Evolutionary conservation across 2,329 filamentous ascomycete genomes (phyloP).

Genomic region (Neofusicoccum laricinum): DNA sequence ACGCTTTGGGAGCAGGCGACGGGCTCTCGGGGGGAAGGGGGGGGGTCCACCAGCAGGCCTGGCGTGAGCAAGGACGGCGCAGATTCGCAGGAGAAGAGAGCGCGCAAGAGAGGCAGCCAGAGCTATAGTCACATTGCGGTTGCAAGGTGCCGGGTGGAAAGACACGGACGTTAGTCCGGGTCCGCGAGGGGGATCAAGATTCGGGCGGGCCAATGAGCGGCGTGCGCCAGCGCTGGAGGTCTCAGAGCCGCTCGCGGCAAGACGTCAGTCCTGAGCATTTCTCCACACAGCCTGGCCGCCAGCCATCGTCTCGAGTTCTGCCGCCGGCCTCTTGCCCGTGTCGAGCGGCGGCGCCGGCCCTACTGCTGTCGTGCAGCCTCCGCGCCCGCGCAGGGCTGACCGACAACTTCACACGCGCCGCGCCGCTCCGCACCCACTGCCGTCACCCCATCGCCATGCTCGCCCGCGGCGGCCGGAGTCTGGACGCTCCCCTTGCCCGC

Average conservation of each 20-base stretch:
- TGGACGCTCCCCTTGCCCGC: not conserved
- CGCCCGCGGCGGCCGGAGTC: not conserved
- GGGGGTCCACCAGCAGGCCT: not conserved
- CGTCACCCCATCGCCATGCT: not conserved
- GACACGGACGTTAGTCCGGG: not conserved
- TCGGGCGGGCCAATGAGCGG: not conserved
- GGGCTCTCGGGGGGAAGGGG: not conserved
- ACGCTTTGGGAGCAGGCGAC: not conserved
- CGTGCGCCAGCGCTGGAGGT: not conserved
- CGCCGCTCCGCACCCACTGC: not conserved
- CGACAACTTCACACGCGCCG: not conserved
- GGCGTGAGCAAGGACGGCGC: not conserved
- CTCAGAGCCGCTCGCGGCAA: constrained; percentile 1
- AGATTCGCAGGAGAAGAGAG: not conserved
- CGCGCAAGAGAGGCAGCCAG: not conserved
- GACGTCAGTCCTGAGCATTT: not conserved
- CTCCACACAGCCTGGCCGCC: constrained; percentile 1
- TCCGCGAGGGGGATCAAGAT: not conserved
- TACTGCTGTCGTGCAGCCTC: not conserved
- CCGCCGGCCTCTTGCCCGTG: not conserved
- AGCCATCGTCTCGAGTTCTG: not conserved
- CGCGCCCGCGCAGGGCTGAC: not conserved
- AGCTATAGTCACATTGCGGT: constrained; percentile 5
- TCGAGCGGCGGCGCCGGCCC: not conserved
- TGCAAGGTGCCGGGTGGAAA: not conserved